These are phyloP conservation scores for Colletotrichum melonis DNA, from an alignment of 2,329 filamentous ascomycete species.

Conservation along the genomic window DNA sequence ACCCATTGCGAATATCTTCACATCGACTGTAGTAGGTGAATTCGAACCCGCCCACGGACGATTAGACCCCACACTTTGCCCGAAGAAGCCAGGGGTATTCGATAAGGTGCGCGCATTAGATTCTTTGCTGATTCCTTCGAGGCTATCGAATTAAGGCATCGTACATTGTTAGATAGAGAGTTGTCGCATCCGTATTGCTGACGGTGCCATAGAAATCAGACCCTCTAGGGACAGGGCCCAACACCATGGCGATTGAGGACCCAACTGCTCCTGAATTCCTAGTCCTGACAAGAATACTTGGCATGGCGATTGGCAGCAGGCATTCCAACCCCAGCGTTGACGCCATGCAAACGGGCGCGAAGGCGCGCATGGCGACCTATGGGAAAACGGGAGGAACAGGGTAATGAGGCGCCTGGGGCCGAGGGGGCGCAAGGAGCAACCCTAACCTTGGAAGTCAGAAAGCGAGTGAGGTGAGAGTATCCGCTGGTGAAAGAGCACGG, in stretches of 20 bases:
- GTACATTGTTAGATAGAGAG: not conserved
- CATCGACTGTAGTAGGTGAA: no score
- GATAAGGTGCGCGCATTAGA: not conserved
- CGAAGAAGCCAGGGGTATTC: not conserved
- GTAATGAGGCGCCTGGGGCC: not conserved
- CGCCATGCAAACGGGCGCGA: conserved; percentile 6
- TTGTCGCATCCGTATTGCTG: not conserved
- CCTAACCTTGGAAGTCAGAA: not conserved
- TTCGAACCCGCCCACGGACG: not conserved
- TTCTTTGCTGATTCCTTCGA: not conserved
- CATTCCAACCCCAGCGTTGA: not conserved
- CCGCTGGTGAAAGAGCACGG: not conserved
- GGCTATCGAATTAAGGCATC: not conserved
- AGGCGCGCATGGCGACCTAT: conserved; percentile 1
- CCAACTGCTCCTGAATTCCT: not conserved
- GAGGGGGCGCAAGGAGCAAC: not conserved
- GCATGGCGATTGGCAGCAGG: not conserved
- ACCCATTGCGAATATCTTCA: no score
- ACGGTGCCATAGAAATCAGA: not conserved
- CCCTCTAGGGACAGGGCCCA: not conserved
- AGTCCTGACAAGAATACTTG: not conserved
- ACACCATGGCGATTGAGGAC: not conserved
- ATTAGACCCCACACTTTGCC: not conserved
- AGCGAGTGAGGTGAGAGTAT: not conserved
- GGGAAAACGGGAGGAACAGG: not conserved